A percentile compares a stretch with the other conserved stretches of the same genome.
These are phyloP conservation scores for Neopestalotiopsis rosae DNA, from an alignment of 2,329 filamentous ascomycete species.

Conservation along the genomic window DNA sequence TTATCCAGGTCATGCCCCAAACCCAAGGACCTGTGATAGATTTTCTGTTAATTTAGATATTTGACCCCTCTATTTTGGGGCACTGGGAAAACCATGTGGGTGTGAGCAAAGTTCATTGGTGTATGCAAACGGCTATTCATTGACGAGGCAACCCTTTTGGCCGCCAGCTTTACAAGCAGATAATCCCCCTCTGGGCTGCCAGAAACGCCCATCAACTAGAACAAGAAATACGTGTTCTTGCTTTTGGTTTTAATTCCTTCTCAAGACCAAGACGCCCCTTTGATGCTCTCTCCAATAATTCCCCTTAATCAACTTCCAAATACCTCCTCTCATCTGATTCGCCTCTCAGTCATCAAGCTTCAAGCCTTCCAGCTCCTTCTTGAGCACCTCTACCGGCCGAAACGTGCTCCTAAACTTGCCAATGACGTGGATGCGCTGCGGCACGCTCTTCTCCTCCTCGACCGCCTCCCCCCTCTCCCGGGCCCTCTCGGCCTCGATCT, in stretches of 20 bases:
- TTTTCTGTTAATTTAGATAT: neutral
- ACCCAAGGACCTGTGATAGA: neutral
- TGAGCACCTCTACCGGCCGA: neutral
- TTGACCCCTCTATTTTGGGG: neutral
- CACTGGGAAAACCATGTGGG: too few species aligned
- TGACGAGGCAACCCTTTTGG: neutral
- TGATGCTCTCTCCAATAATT: neutral
- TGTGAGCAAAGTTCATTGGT: too few species aligned
- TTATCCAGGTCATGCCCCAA: neutral
- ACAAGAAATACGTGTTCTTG: neutral
- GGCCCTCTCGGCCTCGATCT: constrained; percentile 24
- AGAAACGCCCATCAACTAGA: too few species aligned
- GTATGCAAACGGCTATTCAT: too few species aligned
- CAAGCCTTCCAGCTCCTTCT: constrained; percentile 13
- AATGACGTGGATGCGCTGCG: constrained; percentile 6
- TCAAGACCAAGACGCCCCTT: neutral
- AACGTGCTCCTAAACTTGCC: constrained; percentile 11
- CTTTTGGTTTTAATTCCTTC: neutral
- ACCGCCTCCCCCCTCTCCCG: neutral
- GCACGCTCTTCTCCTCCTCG: constrained; percentile 10
- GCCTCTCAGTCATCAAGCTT: neutral
- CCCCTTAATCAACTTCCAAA: too few species aligned
- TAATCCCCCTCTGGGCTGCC: too few species aligned
- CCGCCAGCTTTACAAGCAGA: too few species aligned
- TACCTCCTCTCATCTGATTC: neutral